Evolutionary conservation across 2,329 filamentous ascomycete species (phyloP).

Genomic region (Sclerotinia spermophila): DNA sequence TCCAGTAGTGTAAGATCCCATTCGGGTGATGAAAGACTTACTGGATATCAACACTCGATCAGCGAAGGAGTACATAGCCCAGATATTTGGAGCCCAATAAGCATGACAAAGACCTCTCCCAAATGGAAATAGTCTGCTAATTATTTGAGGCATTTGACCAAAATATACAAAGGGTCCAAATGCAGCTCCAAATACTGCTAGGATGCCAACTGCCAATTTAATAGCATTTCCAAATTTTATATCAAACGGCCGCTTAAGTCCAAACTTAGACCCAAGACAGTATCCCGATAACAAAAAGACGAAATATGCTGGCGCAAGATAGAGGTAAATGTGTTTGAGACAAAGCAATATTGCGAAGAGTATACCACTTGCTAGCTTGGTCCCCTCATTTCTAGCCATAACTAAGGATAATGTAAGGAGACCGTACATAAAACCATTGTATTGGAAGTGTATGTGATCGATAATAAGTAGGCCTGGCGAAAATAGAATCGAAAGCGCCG

Average conservation of each 20-base stretch:
- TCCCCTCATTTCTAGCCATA: slow-evolving; percentile 70
- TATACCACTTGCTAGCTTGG: slow-evolving; percentile 73
- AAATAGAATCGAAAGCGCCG: slow-evolving; percentile 82
- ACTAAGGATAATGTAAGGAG: slow-evolving; percentile 83
- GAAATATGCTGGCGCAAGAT: slow-evolving; percentile 93
- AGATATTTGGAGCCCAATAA: slow-evolving; percentile 97
- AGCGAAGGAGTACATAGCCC: slow-evolving; percentile 92
- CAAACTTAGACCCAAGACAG: slow-evolving; percentile 74
- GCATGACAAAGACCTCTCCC: slow-evolving; percentile 91
- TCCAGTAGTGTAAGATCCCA: not conserved
- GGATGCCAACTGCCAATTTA: slow-evolving; percentile 75
- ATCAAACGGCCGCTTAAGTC: slow-evolving; percentile 62
- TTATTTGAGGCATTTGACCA: slow-evolving; percentile 78
- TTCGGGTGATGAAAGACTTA: slow-evolving; percentile 40
- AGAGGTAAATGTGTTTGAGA: slow-evolving; percentile 97
- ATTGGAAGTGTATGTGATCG: slow-evolving; percentile 98
- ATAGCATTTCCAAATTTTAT: slow-evolving; percentile 75
- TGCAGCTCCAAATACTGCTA: slow-evolving; percentile 68
- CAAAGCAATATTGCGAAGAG: slow-evolving; percentile 83
- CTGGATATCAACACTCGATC: slow-evolving; percentile 79
- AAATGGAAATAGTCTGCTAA: slow-evolving; percentile 87
- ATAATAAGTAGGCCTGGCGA: slow-evolving; percentile 94
- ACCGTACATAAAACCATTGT: slow-evolving; percentile 96
- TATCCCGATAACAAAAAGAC: slow-evolving; percentile 87
- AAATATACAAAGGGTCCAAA: slow-evolving; percentile 85